Conservation (phyloP, 2,329 filamentous ascomycete genomes). For the Cytospora paraplurivora region DNA sequence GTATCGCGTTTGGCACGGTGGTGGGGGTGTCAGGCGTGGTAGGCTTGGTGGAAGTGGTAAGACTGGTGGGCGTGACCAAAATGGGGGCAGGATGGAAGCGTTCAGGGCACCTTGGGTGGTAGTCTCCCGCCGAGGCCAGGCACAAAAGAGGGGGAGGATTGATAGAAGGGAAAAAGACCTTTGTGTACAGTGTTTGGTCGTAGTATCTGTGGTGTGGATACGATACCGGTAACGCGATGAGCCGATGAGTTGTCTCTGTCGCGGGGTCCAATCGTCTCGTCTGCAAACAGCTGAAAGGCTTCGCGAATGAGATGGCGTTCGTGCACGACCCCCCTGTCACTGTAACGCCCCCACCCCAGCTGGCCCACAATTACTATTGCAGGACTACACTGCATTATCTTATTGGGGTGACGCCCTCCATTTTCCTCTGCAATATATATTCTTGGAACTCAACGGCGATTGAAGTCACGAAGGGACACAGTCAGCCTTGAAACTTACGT, state of each 20-base stretch:
- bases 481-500: neutral
- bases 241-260: neutral
- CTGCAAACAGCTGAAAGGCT: conserved; percentile 1
- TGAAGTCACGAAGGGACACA: neutral
- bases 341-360: neutral
- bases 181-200: neutral
- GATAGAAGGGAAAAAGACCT: neutral
- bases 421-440: neutral
- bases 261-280: neutral
- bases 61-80: neutral
- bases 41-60: neutral
- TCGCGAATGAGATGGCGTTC: neutral
- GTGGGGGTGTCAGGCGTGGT: neutral
- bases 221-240: neutral
- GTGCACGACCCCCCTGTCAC: neutral
- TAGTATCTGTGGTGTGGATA: neutral
- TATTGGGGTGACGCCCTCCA: no score
- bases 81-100: neutral
- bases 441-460: neutral
- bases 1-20: neutral
- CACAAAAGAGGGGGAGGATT: neutral
- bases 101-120: neutral
- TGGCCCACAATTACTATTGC: neutral
- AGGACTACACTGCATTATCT: no score
- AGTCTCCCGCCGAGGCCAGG: neutral